Percentiles rank a stretch among this genome's conserved stretches.
Conservation (phyloP, 2,329 filamentous ascomycete genomes). For the Endoconidiophora polonica region DNA sequence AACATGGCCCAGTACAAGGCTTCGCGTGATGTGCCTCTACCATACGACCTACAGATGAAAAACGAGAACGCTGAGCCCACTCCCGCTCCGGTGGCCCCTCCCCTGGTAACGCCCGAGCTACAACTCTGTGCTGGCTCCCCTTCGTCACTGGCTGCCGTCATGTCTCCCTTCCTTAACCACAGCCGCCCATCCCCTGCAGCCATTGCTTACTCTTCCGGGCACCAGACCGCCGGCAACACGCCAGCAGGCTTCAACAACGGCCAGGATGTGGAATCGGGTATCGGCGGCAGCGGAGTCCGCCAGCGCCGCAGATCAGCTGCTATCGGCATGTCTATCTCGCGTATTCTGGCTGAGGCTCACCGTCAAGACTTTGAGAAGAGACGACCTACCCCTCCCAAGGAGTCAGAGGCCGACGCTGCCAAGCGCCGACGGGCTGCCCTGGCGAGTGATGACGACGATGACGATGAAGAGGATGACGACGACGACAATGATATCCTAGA, state of each 20-base stretch:
- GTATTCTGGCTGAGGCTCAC: slow-evolving; percentile 69
- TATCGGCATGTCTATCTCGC: slow-evolving; percentile 28
- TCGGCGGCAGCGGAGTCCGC: slow-evolving; percentile 13
- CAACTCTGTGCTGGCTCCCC: neutral
- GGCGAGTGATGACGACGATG: slow-evolving; percentile 12
- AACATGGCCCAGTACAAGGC: slow-evolving; percentile 86
- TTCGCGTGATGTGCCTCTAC: slow-evolving; percentile 69
- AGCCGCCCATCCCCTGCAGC: neutral
- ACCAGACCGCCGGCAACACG: neutral
- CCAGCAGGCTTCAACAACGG: neutral
- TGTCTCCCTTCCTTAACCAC: neutral
- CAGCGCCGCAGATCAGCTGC: slow-evolving; percentile 15
- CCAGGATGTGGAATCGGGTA: slow-evolving; percentile 13
- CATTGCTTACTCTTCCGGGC: neutral
- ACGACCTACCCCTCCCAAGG: slow-evolving; percentile 8
- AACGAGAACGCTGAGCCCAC: neutral
- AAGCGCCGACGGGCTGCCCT: slow-evolving; percentile 13
- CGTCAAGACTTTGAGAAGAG: slow-evolving; percentile 83
- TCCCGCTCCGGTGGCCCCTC: neutral
- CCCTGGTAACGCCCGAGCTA: neutral
- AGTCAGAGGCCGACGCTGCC: slow-evolving; percentile 13
- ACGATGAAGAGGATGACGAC: slow-evolving; percentile 17
- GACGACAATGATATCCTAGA: slow-evolving; percentile 20
- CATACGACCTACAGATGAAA: slow-evolving; percentile 39
- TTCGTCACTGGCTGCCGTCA: neutral